Base-by-base conservation (phyloP, 2,329 filamentous ascomycete species). In the Fonsecaea pedrosoi region DNA sequence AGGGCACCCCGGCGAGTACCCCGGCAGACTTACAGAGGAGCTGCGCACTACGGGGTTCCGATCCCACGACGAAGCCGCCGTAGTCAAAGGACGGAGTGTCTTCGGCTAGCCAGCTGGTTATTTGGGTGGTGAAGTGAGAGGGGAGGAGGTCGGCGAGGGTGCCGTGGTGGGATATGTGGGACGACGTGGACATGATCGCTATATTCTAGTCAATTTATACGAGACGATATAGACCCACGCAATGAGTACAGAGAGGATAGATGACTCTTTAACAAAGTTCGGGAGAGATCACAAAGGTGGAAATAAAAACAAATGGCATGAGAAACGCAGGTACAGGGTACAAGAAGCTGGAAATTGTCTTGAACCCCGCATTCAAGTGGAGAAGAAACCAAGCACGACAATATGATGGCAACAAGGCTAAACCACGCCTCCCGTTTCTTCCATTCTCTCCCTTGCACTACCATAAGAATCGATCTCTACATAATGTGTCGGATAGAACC, bases 31-130 rank as follows among this genome's bases (percentile, higher is more conserved):
- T 92, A 68, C 85, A 87, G 80, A 86, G 90, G 45, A 92, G 84
- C 4, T 87, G 90, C 21, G 89, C 89, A 13, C 84, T 86, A 66
- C 87, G 86, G 8, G 82, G 79, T 34, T 80, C 81, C 45, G 91
- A 87, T 70, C 95, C 95, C 30, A 99, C 95, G 6, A 99, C 95
- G 79, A 96, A 99, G 68, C 95, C 95, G 75, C 92, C 95, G 78
- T 97, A 97, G 84, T 99, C 95, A 80, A 97, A 94, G 61, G 92
- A 95, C 4, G 95, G 95, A 2, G 93, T 96, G 82, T 99, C 95
- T 81, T 99, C 95, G 75, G 93, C 91, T 13, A 97, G 90, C 95
- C 95, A 99, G 74, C 86, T 64, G 6, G 71, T 73, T 32, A 72
- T 68, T 35, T 73, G 69, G 37, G 71, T 70, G 6, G 70, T 73